Percentiles rank a stretch among this genome's conserved stretches.
These are phyloP conservation scores for Suhomyces guaymorum DNA, from an alignment of 1,139 yeast genomes.

Conservation along the genomic window DNA sequence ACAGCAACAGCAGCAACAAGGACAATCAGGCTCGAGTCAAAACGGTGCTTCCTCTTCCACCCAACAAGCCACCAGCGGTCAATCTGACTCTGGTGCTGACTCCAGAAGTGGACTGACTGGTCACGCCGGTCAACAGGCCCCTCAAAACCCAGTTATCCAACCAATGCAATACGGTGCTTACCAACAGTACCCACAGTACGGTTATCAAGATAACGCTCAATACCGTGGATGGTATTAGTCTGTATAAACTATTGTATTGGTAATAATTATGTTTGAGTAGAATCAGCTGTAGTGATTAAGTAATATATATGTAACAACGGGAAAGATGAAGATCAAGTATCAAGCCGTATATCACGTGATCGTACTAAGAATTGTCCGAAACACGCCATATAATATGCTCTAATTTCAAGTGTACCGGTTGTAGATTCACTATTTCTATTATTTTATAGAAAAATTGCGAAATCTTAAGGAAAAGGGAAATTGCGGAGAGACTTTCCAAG, in stretches of 20 bases:
- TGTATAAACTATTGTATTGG: constrained; percentile 5
- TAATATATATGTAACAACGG: too few species aligned
- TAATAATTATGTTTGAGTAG: constrained; percentile 4
- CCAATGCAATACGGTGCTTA: constrained; percentile 47
- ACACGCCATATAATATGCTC: too few species aligned
- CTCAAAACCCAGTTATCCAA: constrained; percentile 34
- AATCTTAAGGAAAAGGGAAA: too few species aligned
- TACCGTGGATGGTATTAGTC: constrained; percentile 32
- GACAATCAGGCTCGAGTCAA: constrained; percentile 19
- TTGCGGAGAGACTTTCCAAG: too few species aligned
- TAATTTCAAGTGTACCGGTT: too few species aligned
- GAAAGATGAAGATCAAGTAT: too few species aligned
- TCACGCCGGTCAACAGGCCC: constrained; percentile 27
- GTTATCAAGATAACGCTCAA: constrained; percentile 47
- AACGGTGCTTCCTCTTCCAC: constrained; percentile 8
- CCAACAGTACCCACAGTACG: constrained; percentile 55
- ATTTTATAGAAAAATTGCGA: too few species aligned
- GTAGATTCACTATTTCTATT: too few species aligned
- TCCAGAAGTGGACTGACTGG: constrained; percentile 20
- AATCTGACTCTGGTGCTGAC: constrained; percentile 11
- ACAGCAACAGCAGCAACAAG: constrained; percentile 24
- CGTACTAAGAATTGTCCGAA: too few species aligned
- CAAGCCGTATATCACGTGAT: too few species aligned
- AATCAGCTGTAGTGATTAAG: too few species aligned
- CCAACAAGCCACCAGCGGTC: constrained; percentile 11